phyloP scores from a whole-genome alignment of 805 yeast genomes.

The Kazachstania viticola region DNA sequence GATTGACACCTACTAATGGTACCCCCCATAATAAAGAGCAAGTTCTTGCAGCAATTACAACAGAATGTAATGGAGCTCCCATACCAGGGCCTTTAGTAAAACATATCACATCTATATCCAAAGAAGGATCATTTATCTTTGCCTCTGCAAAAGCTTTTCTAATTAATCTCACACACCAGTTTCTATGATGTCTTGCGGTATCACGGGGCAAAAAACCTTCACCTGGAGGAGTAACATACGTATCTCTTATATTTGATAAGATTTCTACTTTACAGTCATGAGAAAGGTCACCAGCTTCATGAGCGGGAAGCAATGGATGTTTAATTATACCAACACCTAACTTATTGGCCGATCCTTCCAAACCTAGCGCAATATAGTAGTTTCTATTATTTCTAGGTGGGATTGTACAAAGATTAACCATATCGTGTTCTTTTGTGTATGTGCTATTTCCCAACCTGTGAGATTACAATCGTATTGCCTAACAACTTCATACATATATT shows the following conservation, averaged over 20 bases:
- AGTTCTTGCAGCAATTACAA: slow-evolving; percentile 85
- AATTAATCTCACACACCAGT: slow-evolving; percentile 80
- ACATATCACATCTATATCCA: slow-evolving; percentile 68
- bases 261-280: slow-evolving; percentile 57
- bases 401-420: slow-evolving; percentile 23
- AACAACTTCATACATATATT: too few relatives aligned
- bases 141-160: slow-evolving; percentile 57
- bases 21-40: slow-evolving; percentile 65
- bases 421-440: too few relatives aligned
- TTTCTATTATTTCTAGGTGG: slow-evolving; percentile 23
- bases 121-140: slow-evolving; percentile 28
- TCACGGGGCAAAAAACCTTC: slow-evolving; percentile 96
- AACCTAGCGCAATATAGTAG: slow-evolving; percentile 67
- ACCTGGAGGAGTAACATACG: slow-evolving; percentile 94
- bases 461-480: too few relatives aligned
- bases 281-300: slow-evolving; percentile 38
- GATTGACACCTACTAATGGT: slow-evolving; percentile 91
- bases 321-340: slow-evolving; percentile 86
- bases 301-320: slow-evolving; percentile 36
- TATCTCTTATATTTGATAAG: slow-evolving; percentile 84
- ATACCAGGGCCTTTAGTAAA: slow-evolving; percentile 98
- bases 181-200: slow-evolving; percentile 91
- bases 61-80: slow-evolving; percentile 97
- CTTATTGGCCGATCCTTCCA: slow-evolving; percentile 96
- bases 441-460: too few relatives aligned